phyloP scores from a whole-genome alignment of 805 yeast genomes.

The Ogataea neopini region DNA sequence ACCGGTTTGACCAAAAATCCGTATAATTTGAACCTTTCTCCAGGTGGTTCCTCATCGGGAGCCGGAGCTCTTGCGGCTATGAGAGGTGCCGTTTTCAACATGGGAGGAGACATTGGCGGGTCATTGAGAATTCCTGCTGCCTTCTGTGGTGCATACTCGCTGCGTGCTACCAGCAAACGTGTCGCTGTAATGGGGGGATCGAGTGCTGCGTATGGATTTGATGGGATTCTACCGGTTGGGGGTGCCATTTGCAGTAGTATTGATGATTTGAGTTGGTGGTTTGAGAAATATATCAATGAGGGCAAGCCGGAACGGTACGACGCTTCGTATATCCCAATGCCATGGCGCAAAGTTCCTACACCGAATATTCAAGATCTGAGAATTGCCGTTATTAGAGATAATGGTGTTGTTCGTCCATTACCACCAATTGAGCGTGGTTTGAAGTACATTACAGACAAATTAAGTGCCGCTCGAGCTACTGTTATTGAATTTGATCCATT shows the following conservation, averaged over 20 bases:
- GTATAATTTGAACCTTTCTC: constrained; percentile 36
- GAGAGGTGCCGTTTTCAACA: constrained; percentile 60
- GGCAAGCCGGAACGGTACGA: constrained; percentile 53
- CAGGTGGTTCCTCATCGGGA: constrained; percentile 67
- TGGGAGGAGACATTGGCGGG: constrained; percentile 68
- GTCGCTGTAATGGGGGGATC: constrained; percentile 47
- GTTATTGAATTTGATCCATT: constrained; percentile 52
- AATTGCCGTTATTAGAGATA: constrained; percentile 54
- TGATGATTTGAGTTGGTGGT: constrained; percentile 11
- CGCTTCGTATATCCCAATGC: constrained; percentile 34
- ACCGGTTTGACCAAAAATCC: constrained; percentile 12
- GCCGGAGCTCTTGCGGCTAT: constrained; percentile 59
- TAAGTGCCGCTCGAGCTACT: constrained; percentile 50
- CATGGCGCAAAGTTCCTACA: constrained; percentile 38
- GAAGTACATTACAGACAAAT: constrained; percentile 45
- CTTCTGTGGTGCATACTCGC: constrained; percentile 59
- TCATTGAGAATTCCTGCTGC: constrained; percentile 71
- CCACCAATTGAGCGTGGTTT: constrained; percentile 57
- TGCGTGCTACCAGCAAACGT: constrained; percentile 62
- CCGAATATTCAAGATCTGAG: constrained; percentile 40
- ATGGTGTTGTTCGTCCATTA: constrained; percentile 55
- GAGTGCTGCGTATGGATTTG: constrained; percentile 38
- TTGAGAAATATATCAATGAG: constrained; percentile 44
- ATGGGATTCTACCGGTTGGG: constrained; percentile 3
- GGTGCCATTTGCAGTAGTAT: constrained; percentile 9